Base-by-base conservation (phyloP, 352 stramenopile genomes). In the Pythium chondricola region DNA sequence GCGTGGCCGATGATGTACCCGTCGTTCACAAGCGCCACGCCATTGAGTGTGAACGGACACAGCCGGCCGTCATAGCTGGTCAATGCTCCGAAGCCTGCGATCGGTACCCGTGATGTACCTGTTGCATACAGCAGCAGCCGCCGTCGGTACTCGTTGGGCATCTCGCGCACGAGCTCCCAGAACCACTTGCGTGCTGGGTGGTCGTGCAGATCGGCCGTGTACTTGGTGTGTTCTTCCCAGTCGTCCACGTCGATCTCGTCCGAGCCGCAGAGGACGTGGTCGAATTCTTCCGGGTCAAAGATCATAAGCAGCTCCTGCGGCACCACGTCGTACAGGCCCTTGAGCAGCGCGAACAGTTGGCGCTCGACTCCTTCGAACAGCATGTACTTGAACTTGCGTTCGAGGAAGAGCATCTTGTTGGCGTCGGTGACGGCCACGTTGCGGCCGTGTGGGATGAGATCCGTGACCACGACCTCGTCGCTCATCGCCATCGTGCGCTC, bases 231-330 rank as follows among this genome's bases (percentile, higher is more conserved):
- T 5, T 61, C 56, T 54, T 92, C 83, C 96, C 96, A 99, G 68
- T 99, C 96, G 10, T 92, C 80, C 26, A 98, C 93, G 38, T 98
- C 86, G 52, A 99, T 97, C 64, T 93, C 80, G 5, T 95, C 89
- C 31, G 97, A 76, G n/a, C 96, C 96, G 53, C 94, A 98, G 48
- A 99, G 79, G 24, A 99, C 50, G 45, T 98, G 77, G 59, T 99
- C 95, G 6, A 99, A 73, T 69, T 99, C 95, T 71, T 98, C 93
- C 24, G 94, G 95, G 63, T 99, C 96, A 64, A 98, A 98, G 7
- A 97, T 74, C 43, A 96, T 86, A 22, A 98, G 59, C 38, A 98
- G 74, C 22, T 95, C 74, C 37, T 93, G 84, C 2, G 96, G 96
- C 56, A 98, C 87, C 14, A 98, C 87, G 52, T 98, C 91, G 63